These are phyloP conservation scores for Adansonia rubrostipa DNA, from an alignment of 441 rosid species.

Conservation along the genomic window DNA sequence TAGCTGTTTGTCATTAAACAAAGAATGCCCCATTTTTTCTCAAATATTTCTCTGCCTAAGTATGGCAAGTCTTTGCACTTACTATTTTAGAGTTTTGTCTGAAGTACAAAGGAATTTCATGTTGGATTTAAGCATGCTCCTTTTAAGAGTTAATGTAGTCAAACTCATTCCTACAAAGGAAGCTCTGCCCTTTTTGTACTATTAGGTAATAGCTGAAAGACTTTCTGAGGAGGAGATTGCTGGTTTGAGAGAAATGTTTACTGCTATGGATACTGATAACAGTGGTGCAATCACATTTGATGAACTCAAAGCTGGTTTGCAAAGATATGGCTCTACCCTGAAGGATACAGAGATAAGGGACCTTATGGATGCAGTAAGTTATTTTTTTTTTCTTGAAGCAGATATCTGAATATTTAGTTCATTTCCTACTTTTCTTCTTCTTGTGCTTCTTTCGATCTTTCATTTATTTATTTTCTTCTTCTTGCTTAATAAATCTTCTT, in stretches of 20 bases:
- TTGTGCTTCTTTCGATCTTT: background rate
- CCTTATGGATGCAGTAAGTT: conserved; percentile 94
- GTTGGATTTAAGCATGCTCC: background rate
- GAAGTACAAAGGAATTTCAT: background rate
- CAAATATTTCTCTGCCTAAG: background rate
- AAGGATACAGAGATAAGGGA: conserved; percentile 94
- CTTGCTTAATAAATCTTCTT: background rate
- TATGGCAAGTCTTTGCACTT: background rate
- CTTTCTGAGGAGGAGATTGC: conserved; percentile 99
- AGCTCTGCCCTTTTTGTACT: conserved; percentile 19
- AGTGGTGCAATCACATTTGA: conserved; percentile 99
- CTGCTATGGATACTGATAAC: conserved; percentile 92
- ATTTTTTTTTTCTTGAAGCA: background rate
- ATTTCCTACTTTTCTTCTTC: conserved; percentile 1
- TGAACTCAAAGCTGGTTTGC: conserved; percentile 96
- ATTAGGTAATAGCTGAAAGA: conserved; percentile 98
- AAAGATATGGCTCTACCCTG: conserved; percentile 97
- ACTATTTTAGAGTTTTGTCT: background rate
- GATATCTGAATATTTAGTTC: background rate
- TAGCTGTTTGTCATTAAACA: background rate
- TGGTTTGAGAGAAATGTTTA: conserved; percentile 93
- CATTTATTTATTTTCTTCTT: background rate
- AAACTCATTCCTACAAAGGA: background rate
- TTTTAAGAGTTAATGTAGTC: conserved; percentile 12
- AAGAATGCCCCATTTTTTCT: background rate